Percentiles rank a stretch among this genome's conserved stretches.
These are phyloP conservation scores for Licmophora abbreviata DNA, from an alignment of 108 stramenopile species.

Conservation along the genomic window DNA sequence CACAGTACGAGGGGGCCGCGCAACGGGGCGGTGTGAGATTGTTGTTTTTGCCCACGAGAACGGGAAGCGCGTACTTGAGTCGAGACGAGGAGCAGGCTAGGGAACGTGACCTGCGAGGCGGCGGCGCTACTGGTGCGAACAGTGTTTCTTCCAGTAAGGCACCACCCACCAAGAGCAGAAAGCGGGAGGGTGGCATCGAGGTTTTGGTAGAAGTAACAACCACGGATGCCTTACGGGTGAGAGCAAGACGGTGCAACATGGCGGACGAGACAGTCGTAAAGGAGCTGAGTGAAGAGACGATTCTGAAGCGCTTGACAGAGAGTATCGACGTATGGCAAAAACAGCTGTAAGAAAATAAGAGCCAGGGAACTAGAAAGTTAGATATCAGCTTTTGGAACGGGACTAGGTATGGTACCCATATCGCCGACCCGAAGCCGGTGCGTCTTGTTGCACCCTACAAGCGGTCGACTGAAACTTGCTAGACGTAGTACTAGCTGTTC, in stretches of 20 bases:
- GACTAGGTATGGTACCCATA: no score
- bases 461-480: no score
- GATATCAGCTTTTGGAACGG: no score
- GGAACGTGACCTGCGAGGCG: no score
- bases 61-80: conserved; percentile 59
- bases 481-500: no score
- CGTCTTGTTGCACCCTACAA: no score
- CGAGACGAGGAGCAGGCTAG: conserved; percentile 45
- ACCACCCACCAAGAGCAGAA: conserved; percentile 4
- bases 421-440: no score
- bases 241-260: conserved; percentile 74
- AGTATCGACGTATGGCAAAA: conserved; percentile 50
- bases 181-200: conserved; percentile 70
- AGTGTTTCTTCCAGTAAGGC: conserved; percentile 4
- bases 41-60: conserved; percentile 61
- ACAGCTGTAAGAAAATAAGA: conserved; percentile 12
- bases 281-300: conserved; percentile 67
- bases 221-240: conserved; percentile 43
- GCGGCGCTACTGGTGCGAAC: background rate
- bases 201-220: conserved; percentile 56
- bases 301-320: conserved; percentile 53
- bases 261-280: conserved; percentile 59
- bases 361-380: no score
- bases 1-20: conserved; percentile 20
- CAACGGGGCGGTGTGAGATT: conserved; percentile 46